Conservation (phyloP, 2,329 filamentous ascomycete genomes). For the Penicillium aurantiogriseum region DNA sequence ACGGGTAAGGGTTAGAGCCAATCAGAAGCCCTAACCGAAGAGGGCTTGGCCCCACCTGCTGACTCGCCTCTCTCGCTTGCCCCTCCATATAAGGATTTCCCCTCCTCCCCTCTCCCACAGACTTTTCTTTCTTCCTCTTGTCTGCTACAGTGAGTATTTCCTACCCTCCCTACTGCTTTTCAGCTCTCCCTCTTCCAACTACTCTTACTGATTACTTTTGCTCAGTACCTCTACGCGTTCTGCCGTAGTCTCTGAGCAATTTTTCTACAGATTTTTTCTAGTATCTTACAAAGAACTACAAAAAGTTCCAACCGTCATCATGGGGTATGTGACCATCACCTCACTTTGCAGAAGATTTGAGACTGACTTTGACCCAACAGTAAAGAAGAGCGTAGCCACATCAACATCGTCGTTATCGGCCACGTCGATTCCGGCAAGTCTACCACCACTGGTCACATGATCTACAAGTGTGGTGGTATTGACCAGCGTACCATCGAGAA, state of each 20-base stretch:
- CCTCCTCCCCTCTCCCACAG: constrained; percentile 43
- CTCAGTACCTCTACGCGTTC: constrained; percentile 52
- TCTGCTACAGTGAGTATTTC: constrained; percentile 50
- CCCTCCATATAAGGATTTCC: constrained; percentile 50
- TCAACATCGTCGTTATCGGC: constrained; percentile 98
- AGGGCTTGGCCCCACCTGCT: constrained; percentile 39
- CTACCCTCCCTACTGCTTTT: constrained; percentile 27
- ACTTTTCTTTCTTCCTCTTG: constrained; percentile 40
- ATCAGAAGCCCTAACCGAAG: constrained; percentile 24
- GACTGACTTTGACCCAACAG: constrained; percentile 45
- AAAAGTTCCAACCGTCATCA: constrained; percentile 53
- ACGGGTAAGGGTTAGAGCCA: constrained; percentile 24
- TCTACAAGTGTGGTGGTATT: constrained; percentile 99
- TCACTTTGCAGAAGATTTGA: no score
- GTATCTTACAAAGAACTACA: constrained; percentile 51
- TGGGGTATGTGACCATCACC: constrained; percentile 54
- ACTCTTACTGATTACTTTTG: constrained; percentile 25
- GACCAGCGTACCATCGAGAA: constrained; percentile 99
- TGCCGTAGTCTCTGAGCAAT: constrained; percentile 53
- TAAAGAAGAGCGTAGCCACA: constrained; percentile 94
- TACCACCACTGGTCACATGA: constrained; percentile 92
- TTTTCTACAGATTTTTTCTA: constrained; percentile 41
- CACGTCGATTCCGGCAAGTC: constrained; percentile 99
- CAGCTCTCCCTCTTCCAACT: constrained; percentile 21
- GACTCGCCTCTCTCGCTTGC: constrained; percentile 43